A percentile compares a stretch with the other conserved stretches of the same genome.
These are phyloP conservation scores for Ceratocystis destructans DNA, from an alignment of 2,329 filamentous ascomycete genomes.

Conservation along the genomic window DNA sequence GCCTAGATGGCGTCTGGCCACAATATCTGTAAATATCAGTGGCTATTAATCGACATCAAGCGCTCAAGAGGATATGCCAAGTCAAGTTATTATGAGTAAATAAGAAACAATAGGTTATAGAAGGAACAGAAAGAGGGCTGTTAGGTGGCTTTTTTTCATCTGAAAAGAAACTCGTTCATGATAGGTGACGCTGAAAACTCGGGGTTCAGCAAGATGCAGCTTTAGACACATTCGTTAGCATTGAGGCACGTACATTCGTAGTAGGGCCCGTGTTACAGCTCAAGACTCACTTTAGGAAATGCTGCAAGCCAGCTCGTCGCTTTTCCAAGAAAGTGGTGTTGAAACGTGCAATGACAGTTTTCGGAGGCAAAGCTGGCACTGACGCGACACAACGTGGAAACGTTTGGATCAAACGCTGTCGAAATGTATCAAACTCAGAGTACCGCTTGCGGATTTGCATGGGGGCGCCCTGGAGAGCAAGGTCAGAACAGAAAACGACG, in stretches of 20 bases:
- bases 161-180: slow-evolving; percentile 79
- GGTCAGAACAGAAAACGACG: background rate
- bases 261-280: too few relatives aligned
- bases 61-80: background rate
- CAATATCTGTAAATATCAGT: background rate
- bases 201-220: slow-evolving; percentile 81
- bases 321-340: slow-evolving; percentile 73
- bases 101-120: background rate
- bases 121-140: background rate
- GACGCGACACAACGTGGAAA: slow-evolving; percentile 75
- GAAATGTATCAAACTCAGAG: slow-evolving; percentile 82
- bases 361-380: slow-evolving; percentile 82
- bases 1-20: background rate
- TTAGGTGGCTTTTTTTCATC: slow-evolving; percentile 26
- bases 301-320: slow-evolving; percentile 66
- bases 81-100: background rate
- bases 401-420: slow-evolving; percentile 56
- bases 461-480: slow-evolving; percentile 38
- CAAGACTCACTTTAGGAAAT: slow-evolving; percentile 71
- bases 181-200: slow-evolving; percentile 88
- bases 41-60: background rate
- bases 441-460: slow-evolving; percentile 62
- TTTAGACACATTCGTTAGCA: slow-evolving; percentile 26
- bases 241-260: background rate
- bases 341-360: slow-evolving; percentile 81